Evolutionary conservation across 164 flowering plant species (phyloP), one percentile per base, ranked within the genome.

Genomic region (Santalum album): DNA sequence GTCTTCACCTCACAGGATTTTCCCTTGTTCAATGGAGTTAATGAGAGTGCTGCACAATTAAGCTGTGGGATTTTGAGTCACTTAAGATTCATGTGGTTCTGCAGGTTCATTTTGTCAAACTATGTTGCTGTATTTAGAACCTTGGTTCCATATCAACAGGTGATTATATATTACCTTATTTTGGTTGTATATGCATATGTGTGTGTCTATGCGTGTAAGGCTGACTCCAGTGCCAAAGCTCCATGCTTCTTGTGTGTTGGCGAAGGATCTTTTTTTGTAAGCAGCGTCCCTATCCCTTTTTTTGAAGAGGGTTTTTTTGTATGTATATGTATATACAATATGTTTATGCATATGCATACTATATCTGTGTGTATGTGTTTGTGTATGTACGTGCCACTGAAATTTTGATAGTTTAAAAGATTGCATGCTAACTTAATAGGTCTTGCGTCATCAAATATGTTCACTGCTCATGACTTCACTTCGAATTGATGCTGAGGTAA

Each of bases 401-500:
- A 57, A 26, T 34, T 6, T 49, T 35, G 44, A 35, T 22, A 46
- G 43, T 26, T 57, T 40, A 51, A 24, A 61, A 27, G 39, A 54
- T 42, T 53, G 7, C 22, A 1, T 63, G 59, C 18, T 23, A 61
- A 64, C 19, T 45, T 25, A 53, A 64, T 84, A 94, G 99, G 81
- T 85, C 64, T 65, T 94, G 61, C 95, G 80, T 24, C 86, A 77
- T 68, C 95, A 94, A 72, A 85, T 94, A 60, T 94, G 97, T 64
- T 94, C 99, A 39, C 95, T 94, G 70, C 82, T 94, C 38, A 94
- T 94, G 97, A 94, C 96, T 54, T 90, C 97, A 45, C 82, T 94
- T 54, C 95, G 99, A 29, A 90, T 87, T 51, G 86, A 86, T 70
- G 65, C 73, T 42, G 97, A 89, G 99, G 99, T 90, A 73, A 47